Evolutionary conservation across 1,284 basidiomycete genomes (phyloP).

Genomic region (Mycosarcoma mackinlayi): DNA sequence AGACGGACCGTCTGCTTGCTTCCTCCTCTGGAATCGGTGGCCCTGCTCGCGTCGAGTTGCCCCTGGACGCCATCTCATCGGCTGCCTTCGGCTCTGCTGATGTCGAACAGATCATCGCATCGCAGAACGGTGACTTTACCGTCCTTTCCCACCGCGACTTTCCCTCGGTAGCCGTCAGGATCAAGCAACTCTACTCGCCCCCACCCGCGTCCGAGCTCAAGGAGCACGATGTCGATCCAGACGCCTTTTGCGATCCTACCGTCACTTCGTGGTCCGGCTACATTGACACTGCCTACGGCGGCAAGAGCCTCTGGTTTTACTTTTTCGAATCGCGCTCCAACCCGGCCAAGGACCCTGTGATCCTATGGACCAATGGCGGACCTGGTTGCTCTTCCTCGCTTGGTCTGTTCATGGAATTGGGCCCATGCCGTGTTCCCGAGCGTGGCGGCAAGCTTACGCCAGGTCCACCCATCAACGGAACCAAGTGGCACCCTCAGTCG

Average conservation of each 20-base stretch:
- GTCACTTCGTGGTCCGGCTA: constrained; percentile 65
- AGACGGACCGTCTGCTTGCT: constrained; percentile 23
- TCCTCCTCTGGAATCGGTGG: constrained; percentile 26
- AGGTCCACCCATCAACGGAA: constrained; percentile 71
- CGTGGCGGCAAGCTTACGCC: constrained; percentile 22
- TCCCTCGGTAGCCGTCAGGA: constrained; percentile 52
- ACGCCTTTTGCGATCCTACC: constrained; percentile 63
- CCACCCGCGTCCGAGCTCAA: constrained; percentile 26
- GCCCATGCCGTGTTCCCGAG: constrained; percentile 69
- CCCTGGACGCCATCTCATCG: constrained; percentile 40
- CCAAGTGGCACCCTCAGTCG: constrained; percentile 75
- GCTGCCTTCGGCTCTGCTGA: constrained; percentile 33
- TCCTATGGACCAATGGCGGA: constrained; percentile 63
- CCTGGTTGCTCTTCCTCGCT: constrained; percentile 70
- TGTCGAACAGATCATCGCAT: constrained; percentile 45
- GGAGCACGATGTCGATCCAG: constrained; percentile 45
- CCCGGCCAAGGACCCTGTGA: constrained; percentile 76
- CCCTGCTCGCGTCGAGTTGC: constrained; percentile 45
- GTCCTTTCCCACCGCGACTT: constrained; percentile 57
- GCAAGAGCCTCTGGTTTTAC: constrained; percentile 82
- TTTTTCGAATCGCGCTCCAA: constrained; percentile 82
- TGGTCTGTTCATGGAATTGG: constrained; percentile 77
- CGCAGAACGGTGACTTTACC: constrained; percentile 42
- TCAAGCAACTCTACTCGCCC: constrained; percentile 53
- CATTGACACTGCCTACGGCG: constrained; percentile 74